Conservation (phyloP, 2,329 filamentous ascomycete species). For the Ceratocystis albifundus region DNA sequence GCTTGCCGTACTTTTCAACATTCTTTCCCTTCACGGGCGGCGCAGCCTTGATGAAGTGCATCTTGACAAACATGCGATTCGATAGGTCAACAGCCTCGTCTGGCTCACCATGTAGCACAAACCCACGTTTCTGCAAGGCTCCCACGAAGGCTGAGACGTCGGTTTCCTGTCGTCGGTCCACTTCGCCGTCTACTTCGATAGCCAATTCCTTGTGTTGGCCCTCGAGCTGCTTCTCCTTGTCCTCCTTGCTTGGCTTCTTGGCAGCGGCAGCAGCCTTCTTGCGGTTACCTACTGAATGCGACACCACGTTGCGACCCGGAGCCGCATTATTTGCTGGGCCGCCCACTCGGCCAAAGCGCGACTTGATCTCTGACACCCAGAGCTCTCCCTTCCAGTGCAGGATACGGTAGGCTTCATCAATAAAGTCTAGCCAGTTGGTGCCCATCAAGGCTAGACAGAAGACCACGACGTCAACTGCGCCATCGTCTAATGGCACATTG, state of each 20-base stretch:
- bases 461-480: constrained; percentile 71
- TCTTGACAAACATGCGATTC: constrained; percentile 98
- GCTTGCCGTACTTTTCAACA: constrained; percentile 47
- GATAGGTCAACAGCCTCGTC: constrained; percentile 59
- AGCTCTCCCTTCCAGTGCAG: constrained; percentile 90
- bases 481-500: constrained; percentile 62
- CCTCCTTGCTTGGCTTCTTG: constrained; percentile 32
- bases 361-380: constrained; percentile 96
- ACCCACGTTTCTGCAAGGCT: constrained; percentile 67
- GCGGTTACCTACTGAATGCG: constrained; percentile 61
- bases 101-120: constrained; percentile 58
- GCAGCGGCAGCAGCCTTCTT: constrained; percentile 39
- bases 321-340: constrained; percentile 29
- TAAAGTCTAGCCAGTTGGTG: constrained; percentile 93
- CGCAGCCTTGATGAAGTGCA: constrained; percentile 84
- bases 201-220: constrained; percentile 47
- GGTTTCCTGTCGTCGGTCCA: constrained; percentile 57
- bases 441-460: constrained; percentile 98
- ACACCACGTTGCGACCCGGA: constrained; percentile 35
- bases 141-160: constrained; percentile 81
- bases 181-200: constrained; percentile 58
- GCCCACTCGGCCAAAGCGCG: constrained; percentile 52
- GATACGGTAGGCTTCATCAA: constrained; percentile 89
- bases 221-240: constrained; percentile 37
- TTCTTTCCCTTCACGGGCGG: constrained; percentile 66